These are phyloP conservation scores for Fusarium equiseti DNA, from an alignment of 2,329 filamentous ascomycete species.

Conservation along the genomic window DNA sequence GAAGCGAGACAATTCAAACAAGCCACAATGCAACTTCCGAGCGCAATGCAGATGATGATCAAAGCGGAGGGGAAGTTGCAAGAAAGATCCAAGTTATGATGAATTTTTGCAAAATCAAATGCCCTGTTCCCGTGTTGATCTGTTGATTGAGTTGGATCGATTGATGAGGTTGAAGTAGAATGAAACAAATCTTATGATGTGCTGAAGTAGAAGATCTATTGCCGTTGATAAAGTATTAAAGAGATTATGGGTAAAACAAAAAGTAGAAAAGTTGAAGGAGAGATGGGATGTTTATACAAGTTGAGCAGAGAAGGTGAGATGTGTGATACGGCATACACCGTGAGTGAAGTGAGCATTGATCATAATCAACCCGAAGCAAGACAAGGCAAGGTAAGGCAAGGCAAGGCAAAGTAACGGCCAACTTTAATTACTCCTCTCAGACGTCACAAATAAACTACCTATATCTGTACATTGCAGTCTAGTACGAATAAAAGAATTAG, in stretches of 20 bases:
- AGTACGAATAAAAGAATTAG: neutral
- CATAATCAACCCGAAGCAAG: neutral
- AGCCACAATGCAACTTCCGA: conserved; percentile 31
- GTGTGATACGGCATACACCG: conserved; percentile 11
- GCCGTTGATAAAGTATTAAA: neutral
- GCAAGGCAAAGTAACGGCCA: conserved; percentile 4
- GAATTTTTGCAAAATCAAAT: neutral
- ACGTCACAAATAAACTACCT: conserved; percentile 1
- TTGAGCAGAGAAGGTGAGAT: conserved; percentile 8
- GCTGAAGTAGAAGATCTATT: neutral
- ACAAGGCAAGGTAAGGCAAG: neutral
- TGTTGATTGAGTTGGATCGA: neutral
- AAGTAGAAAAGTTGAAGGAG: neutral
- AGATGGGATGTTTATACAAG: conserved; percentile 7
- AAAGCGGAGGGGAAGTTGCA: neutral
- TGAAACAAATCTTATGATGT: neutral
- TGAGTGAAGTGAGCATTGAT: neutral
- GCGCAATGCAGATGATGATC: neutral
- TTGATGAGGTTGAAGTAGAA: conserved; percentile 7
- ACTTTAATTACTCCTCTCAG: conserved; percentile 22
- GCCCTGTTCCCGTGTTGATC: neutral
- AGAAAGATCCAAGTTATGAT: neutral
- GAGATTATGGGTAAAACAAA: neutral
- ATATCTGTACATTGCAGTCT: neutral
- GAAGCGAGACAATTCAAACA: conserved; percentile 10